Conservation (phyloP, 2,329 filamentous ascomycete genomes). For the Xylaria sp. region DNA sequence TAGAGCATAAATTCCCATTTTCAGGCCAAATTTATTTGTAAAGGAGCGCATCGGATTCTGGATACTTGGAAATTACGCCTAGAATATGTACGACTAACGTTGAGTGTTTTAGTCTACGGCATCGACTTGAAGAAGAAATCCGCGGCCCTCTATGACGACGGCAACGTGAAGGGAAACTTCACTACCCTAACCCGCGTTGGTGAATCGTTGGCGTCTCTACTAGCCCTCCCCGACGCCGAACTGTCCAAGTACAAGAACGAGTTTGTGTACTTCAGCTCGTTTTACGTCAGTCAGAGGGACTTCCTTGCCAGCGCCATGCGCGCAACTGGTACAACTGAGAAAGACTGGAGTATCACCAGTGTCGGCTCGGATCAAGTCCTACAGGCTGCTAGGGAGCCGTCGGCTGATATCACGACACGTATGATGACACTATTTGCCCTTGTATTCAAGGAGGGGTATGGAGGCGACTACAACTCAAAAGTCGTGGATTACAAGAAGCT, state of each 20-base stretch:
- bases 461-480: constrained; percentile 50
- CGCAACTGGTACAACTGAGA: constrained; percentile 47
- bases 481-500: constrained; percentile 45
- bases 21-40: background rate
- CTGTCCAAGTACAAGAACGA: constrained; percentile 48
- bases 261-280: constrained; percentile 51
- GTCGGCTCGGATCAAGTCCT: constrained; percentile 40
- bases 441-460: constrained; percentile 48
- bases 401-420: constrained; percentile 35
- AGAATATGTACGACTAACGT: background rate
- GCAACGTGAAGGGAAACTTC: constrained; percentile 46
- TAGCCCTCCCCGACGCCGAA: constrained; percentile 51
- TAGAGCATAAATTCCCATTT: background rate
- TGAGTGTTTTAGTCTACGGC: constrained; percentile 41
- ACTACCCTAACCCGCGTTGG: constrained; percentile 51
- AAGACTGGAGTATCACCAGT: constrained; percentile 47
- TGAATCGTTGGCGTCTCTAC: constrained; percentile 50
- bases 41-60: background rate
- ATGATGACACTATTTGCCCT: constrained; percentile 44
- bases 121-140: constrained; percentile 49
- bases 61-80: background rate
- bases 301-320: constrained; percentile 51
- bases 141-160: constrained; percentile 49
- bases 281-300: constrained; percentile 51
- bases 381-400: constrained; percentile 31